phyloP scores from a whole-genome alignment of 2,329 filamentous ascomycete species.

The Periglandula ipomoeae region DNA sequence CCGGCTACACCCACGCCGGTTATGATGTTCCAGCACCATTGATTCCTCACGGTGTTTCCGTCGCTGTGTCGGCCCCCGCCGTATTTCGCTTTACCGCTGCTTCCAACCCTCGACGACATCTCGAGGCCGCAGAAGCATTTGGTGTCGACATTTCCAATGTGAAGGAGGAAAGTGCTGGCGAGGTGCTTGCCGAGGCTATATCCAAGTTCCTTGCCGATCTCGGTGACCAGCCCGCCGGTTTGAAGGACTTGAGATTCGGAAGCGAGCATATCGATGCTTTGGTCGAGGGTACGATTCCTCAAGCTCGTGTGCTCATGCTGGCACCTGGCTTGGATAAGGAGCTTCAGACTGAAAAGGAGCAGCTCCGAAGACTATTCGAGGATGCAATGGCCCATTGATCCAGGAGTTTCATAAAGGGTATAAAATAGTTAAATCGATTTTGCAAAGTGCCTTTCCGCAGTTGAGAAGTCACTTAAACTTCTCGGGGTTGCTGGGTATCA shows the following conservation, averaged over 20 bases:
- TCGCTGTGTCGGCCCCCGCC: constrained; percentile 85
- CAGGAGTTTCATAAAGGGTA: too few species aligned
- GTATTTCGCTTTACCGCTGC: constrained; percentile 90
- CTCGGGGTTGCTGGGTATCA: constrained; percentile 55
- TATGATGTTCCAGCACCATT: constrained; percentile 70
- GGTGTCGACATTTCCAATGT: constrained; percentile 83
- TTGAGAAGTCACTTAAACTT: constrained; percentile 31
- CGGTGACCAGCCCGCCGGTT: constrained; percentile 81
- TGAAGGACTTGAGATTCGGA: constrained; percentile 76
- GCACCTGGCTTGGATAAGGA: constrained; percentile 72
- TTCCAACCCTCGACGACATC: constrained; percentile 85
- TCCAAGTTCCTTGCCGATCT: constrained; percentile 70
- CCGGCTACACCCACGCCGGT: constrained; percentile 76
- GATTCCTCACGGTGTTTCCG: constrained; percentile 92
- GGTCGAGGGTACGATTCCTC: constrained; percentile 91
- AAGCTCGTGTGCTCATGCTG: constrained; percentile 81
- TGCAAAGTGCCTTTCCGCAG: neutral
- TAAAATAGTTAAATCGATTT: neutral
- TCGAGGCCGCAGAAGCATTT: constrained; percentile 82
- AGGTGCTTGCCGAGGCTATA: constrained; percentile 77
- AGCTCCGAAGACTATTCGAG: constrained; percentile 62
- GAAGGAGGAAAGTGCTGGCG: constrained; percentile 81
- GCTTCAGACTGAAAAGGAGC: constrained; percentile 59
- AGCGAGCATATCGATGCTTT: constrained; percentile 66
- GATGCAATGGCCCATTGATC: constrained; percentile 34